Percentiles rank a stretch among this genome's conserved stretches.
These are phyloP conservation scores for Pythium rishiriense DNA, from an alignment of 352 stramenopile genomes.

Conservation along the genomic window DNA sequence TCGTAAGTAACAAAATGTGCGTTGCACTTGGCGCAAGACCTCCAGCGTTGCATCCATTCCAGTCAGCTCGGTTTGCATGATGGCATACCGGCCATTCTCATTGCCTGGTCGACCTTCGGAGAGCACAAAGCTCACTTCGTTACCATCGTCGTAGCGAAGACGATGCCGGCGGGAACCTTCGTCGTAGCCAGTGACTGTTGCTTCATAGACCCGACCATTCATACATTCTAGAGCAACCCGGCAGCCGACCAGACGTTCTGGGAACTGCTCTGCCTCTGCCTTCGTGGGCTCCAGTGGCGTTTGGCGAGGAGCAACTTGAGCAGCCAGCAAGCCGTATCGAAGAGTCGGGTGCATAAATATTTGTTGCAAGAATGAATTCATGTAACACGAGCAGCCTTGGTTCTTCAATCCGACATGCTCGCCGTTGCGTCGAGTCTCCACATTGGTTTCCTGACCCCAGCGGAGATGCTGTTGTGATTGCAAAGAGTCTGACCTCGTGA, in stretches of 20 bases:
- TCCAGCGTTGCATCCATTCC: conserved; percentile 84
- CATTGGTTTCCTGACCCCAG: conserved; percentile 84
- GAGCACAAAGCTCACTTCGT: conserved; percentile 87
- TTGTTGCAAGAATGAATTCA: conserved; percentile 99
- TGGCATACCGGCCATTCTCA: conserved; percentile 94
- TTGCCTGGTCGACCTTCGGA: conserved; percentile 93
- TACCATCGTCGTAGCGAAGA: conserved; percentile 88
- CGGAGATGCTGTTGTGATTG: conserved; percentile 46
- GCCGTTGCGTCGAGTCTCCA: conserved; percentile 76
- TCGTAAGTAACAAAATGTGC: conserved; percentile 87
- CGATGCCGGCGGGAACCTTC: conserved; percentile 69
- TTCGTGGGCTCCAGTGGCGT: conserved; percentile 79
- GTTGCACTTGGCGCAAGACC: conserved; percentile 87
- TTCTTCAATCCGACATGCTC: conserved; percentile 97
- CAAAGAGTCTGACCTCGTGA: conserved; percentile 48
- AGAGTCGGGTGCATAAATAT: conserved; percentile 92
- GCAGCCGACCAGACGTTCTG: conserved; percentile 66
- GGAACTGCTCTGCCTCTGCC: conserved; percentile 86
- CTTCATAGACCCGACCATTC: conserved; percentile 93
- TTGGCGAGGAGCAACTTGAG: conserved; percentile 58
- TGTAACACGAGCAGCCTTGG: conserved; percentile 99
- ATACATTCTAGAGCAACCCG: conserved; percentile 93
- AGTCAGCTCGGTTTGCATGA: conserved; percentile 75
- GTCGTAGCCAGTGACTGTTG: conserved; percentile 90
- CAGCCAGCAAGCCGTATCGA: conserved; percentile 71